phyloP scores from a whole-genome alignment of 768 basidiomycete species.

The Termitomyces sp. region DNA sequence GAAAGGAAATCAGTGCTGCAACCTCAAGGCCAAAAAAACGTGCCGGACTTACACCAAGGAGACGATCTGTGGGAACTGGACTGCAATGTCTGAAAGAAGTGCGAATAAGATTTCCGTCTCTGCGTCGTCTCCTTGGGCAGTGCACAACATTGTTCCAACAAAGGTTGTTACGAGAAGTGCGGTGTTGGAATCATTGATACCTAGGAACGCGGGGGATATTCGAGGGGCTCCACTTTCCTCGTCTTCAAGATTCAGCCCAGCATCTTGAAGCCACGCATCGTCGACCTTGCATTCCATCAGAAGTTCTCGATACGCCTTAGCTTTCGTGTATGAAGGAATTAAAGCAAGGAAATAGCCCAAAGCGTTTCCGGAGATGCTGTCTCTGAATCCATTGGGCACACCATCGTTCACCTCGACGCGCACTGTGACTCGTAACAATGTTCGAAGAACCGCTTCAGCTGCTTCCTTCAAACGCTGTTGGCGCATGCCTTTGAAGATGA shows the following conservation, averaged over 20 bases:
- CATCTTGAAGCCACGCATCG: slow-evolving; percentile 36
- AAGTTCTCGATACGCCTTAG: slow-evolving; percentile 51
- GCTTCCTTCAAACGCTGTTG: slow-evolving; percentile 57
- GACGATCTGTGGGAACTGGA: slow-evolving; percentile 65
- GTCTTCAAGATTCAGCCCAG: slow-evolving; percentile 33
- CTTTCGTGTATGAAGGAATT: slow-evolving; percentile 60
- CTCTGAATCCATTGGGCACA: slow-evolving; percentile 31
- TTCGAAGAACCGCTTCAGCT: slow-evolving; percentile 57
- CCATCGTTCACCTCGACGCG: slow-evolving; percentile 29
- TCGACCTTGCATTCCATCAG: slow-evolving; percentile 60
- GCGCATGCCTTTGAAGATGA: slow-evolving; percentile 85
- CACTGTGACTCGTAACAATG: slow-evolving; percentile 57
- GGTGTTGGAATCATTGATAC: slow-evolving; percentile 53
- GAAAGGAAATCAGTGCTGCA: slow-evolving; percentile 9
- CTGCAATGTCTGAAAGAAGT: slow-evolving; percentile 67
- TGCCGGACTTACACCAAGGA: slow-evolving; percentile 58
- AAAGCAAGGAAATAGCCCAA: slow-evolving; percentile 79
- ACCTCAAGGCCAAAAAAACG: slow-evolving; percentile 4
- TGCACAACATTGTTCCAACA: slow-evolving; percentile 66
- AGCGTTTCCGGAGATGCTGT: slow-evolving; percentile 51
- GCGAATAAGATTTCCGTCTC: slow-evolving; percentile 81
- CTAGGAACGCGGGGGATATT: slow-evolving; percentile 54
- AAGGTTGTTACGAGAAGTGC: slow-evolving; percentile 77
- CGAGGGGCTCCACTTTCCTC: slow-evolving; percentile 41
- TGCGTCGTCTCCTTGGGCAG: slow-evolving; percentile 72